phyloP scores from a whole-genome alignment of 106 monocot species.

The Acanthochlamys bracteata region DNA sequence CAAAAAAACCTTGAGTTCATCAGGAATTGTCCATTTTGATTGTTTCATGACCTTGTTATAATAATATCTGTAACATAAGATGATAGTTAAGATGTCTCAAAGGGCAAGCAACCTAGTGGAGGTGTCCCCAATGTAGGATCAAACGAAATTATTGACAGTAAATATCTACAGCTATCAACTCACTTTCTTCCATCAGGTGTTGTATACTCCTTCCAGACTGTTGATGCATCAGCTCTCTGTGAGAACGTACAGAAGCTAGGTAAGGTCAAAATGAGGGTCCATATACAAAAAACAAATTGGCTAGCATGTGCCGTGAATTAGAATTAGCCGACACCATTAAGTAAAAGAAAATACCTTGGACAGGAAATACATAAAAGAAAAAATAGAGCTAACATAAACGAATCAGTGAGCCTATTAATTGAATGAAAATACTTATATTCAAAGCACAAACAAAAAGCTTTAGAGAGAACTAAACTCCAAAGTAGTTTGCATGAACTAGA shows the following conservation, averaged over 20 bases:
- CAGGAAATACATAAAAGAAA: no score
- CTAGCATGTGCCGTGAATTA: no score
- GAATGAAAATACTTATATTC: no score
- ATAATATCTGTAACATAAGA: constrained; percentile 67
- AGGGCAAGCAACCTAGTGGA: background rate
- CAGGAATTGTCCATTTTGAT: constrained; percentile 97
- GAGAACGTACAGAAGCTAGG: constrained; percentile 7
- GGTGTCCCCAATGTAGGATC: background rate
- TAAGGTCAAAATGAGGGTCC: constrained; percentile 8
- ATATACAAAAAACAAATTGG: no score
- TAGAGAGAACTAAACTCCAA: no score
- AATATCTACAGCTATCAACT: constrained; percentile 13
- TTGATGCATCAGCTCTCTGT: constrained; percentile 96
- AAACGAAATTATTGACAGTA: background rate
- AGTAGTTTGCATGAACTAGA: no score
- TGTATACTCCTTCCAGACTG: constrained; percentile 94
- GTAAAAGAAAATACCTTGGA: no score
- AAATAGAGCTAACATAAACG: no score
- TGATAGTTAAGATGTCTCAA: background rate
- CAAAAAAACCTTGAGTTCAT: constrained; percentile 77
- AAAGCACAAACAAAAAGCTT: no score
- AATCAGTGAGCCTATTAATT: no score
- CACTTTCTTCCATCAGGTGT: constrained; percentile 90
- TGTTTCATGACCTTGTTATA: constrained; percentile 93
- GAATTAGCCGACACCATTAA: no score